Evolutionary conservation across 345 rosid genomes (phyloP).

Genomic region (Populus davidiana): DNA sequence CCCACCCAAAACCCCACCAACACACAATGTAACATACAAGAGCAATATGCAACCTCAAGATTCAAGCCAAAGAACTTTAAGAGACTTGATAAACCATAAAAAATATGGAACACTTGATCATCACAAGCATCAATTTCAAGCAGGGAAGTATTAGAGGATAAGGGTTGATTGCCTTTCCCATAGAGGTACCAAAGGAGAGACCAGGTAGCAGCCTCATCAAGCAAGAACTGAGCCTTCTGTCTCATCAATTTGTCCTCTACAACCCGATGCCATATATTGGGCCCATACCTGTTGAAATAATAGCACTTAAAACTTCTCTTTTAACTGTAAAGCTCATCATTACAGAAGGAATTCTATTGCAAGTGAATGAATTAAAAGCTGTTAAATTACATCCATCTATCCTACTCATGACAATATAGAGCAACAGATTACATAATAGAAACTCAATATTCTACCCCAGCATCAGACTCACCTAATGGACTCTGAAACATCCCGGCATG

Average conservation of each 20-base stretch:
- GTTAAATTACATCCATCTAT: neutral
- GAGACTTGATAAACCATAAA: too few relatives aligned
- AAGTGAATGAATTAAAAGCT: neutral
- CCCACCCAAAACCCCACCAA: too few relatives aligned
- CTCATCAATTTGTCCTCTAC: slow-evolving; percentile 93
- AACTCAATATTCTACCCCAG: slow-evolving; percentile 1
- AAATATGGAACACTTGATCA: neutral
- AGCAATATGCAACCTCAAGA: too few relatives aligned
- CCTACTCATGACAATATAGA: neutral
- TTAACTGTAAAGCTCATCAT: neutral
- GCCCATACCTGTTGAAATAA: slow-evolving; percentile 56
- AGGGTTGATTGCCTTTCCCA: slow-evolving; percentile 78
- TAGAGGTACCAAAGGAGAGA: slow-evolving; percentile 92
- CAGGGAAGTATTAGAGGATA: slow-evolving; percentile 17
- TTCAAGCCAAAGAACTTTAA: neutral
- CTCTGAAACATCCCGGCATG: slow-evolving; percentile 79
- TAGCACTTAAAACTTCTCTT: neutral
- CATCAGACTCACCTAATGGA: slow-evolving; percentile 60
- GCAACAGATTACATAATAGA: neutral
- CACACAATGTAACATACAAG: too few relatives aligned
- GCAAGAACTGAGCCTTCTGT: slow-evolving; percentile 89
- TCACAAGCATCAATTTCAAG: slow-evolving; percentile 11
- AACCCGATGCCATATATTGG: slow-evolving; percentile 60
- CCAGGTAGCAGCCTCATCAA: slow-evolving; percentile 98
- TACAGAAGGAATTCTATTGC: neutral